Evolutionary conservation across 768 basidiomycete genomes (phyloP), one percentile per base, ranked within the genome.

Genomic region (Leucocoprinus sp.): DNA sequence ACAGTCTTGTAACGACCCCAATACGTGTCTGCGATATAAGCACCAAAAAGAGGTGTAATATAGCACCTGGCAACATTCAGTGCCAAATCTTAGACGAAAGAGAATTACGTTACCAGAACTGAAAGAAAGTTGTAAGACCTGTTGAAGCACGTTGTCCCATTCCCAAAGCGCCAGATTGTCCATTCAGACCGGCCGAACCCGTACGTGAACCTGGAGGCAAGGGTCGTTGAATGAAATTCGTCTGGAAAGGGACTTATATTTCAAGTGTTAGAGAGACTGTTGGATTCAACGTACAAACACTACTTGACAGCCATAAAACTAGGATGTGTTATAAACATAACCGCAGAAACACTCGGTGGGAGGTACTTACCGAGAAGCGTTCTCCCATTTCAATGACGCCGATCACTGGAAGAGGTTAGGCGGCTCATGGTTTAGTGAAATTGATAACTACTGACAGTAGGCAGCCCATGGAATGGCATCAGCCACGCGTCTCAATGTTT

Each of bases 171-270:
- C 85, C 84, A 3, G 84, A 73, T 54, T 81, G 79, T 3, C 75
- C 77, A 34, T 57, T 39, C 0, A 58, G 41, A 5, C 74, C 72
- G 12, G 73, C 75, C 0, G 82, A 75, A 18, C 86, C 86, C 0
- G 84, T 86, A 37, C 58, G 70, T 0, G 84, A 86, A 36, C 78
- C 79, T 0, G 58, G 52, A 2, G 86, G 86, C 5, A 88, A 74
- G 0, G 71, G 71, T 49, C 78, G 76, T 57, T 89, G 86, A 27
- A 88, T 80, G 62, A 80, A 88, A 60, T 88, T 88, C 27, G 78
- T 77, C 80, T 82, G 41, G 3, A 4, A 4, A 14, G n/a, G 4
- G 3, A 31, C 14, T n/a, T n/a, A n/a, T n/a, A n/a, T n/a, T n/a
- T n/a, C n/a, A n/a, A n/a, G n/a, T n/a, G n/a, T n/a, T n/a, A n/a